Evolutionary conservation across 768 basidiomycete species (phyloP).

Genomic region (Suillus subaureus): DNA sequence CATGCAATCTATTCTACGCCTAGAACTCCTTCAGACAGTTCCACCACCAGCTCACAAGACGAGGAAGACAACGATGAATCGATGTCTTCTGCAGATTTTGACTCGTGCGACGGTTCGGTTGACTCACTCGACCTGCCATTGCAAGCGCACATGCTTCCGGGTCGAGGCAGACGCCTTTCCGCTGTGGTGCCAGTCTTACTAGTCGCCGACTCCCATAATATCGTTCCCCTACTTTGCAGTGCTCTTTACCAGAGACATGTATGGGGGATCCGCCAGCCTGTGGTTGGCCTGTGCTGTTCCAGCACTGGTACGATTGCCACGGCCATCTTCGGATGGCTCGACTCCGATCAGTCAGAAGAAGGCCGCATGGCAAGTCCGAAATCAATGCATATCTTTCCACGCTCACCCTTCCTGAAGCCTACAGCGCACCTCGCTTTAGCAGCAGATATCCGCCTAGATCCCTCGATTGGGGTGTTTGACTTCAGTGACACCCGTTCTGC

Average conservation of each 20-base stretch:
- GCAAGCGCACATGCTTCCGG: slow-evolving; percentile 5
- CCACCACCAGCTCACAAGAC: background rate
- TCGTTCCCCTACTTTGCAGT: slow-evolving; percentile 5
- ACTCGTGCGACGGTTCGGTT: background rate
- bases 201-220: slow-evolving; percentile 7
- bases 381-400: background rate
- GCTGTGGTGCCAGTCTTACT: slow-evolving; percentile 10
- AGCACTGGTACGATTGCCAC: background rate
- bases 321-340: background rate
- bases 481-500: background rate
- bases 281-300: slow-evolving; percentile 7
- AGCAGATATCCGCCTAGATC: background rate
- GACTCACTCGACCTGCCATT: slow-evolving; percentile 9
- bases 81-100: background rate
- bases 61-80: background rate
- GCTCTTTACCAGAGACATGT: slow-evolving; percentile 9
- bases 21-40: too few species aligned
- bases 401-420: slow-evolving; percentile 3
- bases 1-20: background rate
- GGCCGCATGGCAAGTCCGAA: background rate
- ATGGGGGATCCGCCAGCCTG: slow-evolving; percentile 10
- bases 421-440: background rate
- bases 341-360: background rate
- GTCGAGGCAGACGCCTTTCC: background rate
- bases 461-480: slow-evolving; percentile 1